phyloP scores from a whole-genome alignment of 805 yeast species.

The Hanseniaspora mollemarum region DNA sequence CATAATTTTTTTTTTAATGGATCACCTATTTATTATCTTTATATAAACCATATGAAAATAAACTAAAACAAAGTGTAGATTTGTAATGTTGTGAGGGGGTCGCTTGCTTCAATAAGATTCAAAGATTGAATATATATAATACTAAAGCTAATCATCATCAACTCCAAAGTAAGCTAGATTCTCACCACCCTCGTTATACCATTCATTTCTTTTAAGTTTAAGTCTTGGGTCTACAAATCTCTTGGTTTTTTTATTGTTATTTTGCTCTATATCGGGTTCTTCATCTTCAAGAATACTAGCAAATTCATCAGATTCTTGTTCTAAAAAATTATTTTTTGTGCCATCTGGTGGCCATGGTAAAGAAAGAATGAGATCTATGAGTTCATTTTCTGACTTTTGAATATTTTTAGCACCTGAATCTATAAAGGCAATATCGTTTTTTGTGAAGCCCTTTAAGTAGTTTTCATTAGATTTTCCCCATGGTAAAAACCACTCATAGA shows the following conservation, averaged over 20 bases:
- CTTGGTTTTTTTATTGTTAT: constrained; percentile 24
- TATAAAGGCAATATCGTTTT: constrained; percentile 40
- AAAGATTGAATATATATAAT: too few relatives aligned
- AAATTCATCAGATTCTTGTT: constrained; percentile 21
- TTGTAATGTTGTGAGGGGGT: too few relatives aligned
- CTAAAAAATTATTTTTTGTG: constrained; percentile 18
- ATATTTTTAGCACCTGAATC: constrained; percentile 26
- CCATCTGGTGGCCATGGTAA: constrained; percentile 95
- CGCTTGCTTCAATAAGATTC: too few relatives aligned
- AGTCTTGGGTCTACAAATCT: constrained; percentile 31
- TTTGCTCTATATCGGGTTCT: constrained; percentile 24
- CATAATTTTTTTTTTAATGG: too few relatives aligned
- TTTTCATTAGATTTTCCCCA: constrained; percentile 49
- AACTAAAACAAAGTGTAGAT: too few relatives aligned
- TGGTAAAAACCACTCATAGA: constrained; percentile 59
- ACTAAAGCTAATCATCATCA: constrained; percentile 56
- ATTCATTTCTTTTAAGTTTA: constrained; percentile 34
- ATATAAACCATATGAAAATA: too few relatives aligned
- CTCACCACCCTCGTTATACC: constrained; percentile 80
- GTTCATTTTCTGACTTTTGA: constrained; percentile 31
- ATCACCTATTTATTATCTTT: too few relatives aligned
- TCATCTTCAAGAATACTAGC: not conserved
- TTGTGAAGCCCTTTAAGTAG: constrained; percentile 47
- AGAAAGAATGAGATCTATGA: constrained; percentile 34
- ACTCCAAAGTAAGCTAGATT: constrained; percentile 77